A percentile compares a stretch with the other conserved stretches of the same genome.
These are phyloP conservation scores for Westerdykella ornata DNA, from an alignment of 2,329 filamentous ascomycete genomes.

Conservation along the genomic window DNA sequence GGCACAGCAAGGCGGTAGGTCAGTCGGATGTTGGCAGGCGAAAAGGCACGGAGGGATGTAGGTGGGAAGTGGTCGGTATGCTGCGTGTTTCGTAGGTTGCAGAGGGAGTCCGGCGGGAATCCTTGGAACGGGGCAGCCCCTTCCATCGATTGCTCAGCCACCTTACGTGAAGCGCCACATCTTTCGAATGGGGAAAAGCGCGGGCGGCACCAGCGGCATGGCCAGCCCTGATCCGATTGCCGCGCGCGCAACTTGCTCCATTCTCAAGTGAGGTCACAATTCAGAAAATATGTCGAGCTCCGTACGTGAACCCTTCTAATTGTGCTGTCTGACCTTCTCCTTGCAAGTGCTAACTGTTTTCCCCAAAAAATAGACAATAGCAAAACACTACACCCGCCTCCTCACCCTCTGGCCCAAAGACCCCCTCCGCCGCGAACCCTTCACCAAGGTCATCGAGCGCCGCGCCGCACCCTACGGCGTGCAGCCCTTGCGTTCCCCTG, in stretches of 20 bases:
- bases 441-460: slow-evolving; percentile 40
- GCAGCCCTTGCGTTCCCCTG: slow-evolving; percentile 14
- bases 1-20: slow-evolving; percentile 3
- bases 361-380: slow-evolving; percentile 21
- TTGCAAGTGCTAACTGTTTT: no score
- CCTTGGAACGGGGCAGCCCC: slow-evolving; percentile 2
- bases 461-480: slow-evolving; percentile 33
- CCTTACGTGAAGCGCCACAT: slow-evolving; percentile 6
- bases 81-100: slow-evolving; percentile 11
- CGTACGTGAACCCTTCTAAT: slow-evolving; percentile 7
- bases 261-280: no score
- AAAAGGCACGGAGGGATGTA: not conserved
- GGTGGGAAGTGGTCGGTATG: not conserved
- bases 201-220: not conserved
- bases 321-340: not conserved
- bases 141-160: not conserved
- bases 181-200: not conserved
- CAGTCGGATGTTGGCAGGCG: slow-evolving; percentile 4
- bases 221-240: not conserved
- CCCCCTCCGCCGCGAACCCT: slow-evolving; percentile 42
- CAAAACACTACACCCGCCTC: slow-evolving; percentile 47
- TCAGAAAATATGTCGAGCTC: slow-evolving; percentile 9
- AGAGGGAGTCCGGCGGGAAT: slow-evolving; percentile 1
- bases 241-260: not conserved
- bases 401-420: slow-evolving; percentile 47